Evolutionary conservation across 495 filamentous ascomycete species (phyloP).

Genomic region (Lasiosphaeriaceae sp.): DNA sequence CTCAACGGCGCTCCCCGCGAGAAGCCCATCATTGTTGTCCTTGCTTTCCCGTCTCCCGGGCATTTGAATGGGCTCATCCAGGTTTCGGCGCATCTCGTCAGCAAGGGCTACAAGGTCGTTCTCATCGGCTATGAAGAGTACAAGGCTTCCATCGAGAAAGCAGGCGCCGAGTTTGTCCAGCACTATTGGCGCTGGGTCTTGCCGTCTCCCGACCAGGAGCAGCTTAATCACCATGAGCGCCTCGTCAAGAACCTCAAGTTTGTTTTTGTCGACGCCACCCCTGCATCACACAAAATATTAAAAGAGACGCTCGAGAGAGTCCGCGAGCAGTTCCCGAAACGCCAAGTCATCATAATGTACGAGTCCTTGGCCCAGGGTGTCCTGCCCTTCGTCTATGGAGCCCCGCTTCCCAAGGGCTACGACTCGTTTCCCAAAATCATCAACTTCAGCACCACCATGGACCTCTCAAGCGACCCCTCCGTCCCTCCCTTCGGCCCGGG

Average conservation of each 20-base stretch:
- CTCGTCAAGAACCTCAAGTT: slow-evolving; percentile 4
- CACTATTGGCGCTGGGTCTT: slow-evolving; percentile 3
- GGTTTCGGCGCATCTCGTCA: slow-evolving; percentile 22
- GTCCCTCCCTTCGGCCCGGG: slow-evolving; percentile 29
- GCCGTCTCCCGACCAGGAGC: neutral
- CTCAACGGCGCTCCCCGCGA: neutral
- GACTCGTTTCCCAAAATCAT: slow-evolving; percentile 12
- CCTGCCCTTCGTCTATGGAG: slow-evolving; percentile 24
- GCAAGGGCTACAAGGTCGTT: slow-evolving; percentile 20
- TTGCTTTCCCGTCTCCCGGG: slow-evolving; percentile 6
- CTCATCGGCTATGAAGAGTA: slow-evolving; percentile 28
- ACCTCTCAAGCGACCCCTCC: slow-evolving; percentile 9
- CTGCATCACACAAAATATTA: slow-evolving; percentile 17
- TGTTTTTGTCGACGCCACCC: slow-evolving; percentile 15
- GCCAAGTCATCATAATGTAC: slow-evolving; percentile 26
- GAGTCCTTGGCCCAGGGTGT: slow-evolving; percentile 26
- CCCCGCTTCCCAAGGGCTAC: slow-evolving; percentile 18
- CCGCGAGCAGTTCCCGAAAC: slow-evolving; percentile 17
- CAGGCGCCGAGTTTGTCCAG: slow-evolving; percentile 11
- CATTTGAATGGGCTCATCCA: slow-evolving; percentile 9
- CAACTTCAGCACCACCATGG: slow-evolving; percentile 15
- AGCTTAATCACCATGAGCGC: neutral
- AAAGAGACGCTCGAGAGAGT: slow-evolving; percentile 22
- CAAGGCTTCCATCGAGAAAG: slow-evolving; percentile 15
- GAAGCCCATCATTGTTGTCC: slow-evolving; percentile 25